These are phyloP conservation scores for Tagetes patula DNA, from an alignment of 129 eudicot genomes.

Conservation along the genomic window DNA sequence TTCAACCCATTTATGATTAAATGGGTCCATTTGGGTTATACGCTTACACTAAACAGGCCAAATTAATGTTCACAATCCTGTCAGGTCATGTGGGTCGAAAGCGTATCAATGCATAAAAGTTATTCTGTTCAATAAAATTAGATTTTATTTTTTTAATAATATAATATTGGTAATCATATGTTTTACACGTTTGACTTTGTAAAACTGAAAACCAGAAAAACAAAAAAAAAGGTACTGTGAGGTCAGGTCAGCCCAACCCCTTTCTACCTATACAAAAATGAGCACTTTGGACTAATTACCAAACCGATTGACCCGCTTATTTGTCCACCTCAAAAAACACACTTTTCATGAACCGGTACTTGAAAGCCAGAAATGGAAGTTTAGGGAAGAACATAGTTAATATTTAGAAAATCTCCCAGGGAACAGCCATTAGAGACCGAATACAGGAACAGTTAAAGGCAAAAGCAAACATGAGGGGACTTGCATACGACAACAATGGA, in stretches of 20 bases:
- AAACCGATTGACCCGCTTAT: not conserved
- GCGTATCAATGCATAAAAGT: not conserved
- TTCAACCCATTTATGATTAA: not conserved
- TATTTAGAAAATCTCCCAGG: constrained; percentile 40
- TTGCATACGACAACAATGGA: constrained; percentile 37
- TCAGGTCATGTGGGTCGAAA: not conserved
- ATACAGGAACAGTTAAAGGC: constrained; percentile 70
- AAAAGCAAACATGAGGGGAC: constrained; percentile 37
- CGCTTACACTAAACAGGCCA: not conserved
- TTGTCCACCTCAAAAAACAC: not conserved
- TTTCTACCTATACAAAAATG: not conserved
- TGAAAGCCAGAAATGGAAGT: not conserved
- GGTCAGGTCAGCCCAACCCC: not conserved
- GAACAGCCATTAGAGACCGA: constrained; percentile 81
- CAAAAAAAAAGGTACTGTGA: not conserved
- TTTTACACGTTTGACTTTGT: not conserved
- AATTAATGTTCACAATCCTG: not conserved
- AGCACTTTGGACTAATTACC: not conserved
- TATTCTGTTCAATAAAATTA: not conserved
- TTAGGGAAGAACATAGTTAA: not conserved
- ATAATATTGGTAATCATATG: no score
- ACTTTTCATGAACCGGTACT: not conserved
- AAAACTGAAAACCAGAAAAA: not conserved
- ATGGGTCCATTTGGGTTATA: not conserved
- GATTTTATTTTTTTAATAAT: not conserved